These are phyloP conservation scores for Ganoderma leucocontextum DNA, from an alignment of 1,284 basidiomycete genomes.

Conservation along the genomic window DNA sequence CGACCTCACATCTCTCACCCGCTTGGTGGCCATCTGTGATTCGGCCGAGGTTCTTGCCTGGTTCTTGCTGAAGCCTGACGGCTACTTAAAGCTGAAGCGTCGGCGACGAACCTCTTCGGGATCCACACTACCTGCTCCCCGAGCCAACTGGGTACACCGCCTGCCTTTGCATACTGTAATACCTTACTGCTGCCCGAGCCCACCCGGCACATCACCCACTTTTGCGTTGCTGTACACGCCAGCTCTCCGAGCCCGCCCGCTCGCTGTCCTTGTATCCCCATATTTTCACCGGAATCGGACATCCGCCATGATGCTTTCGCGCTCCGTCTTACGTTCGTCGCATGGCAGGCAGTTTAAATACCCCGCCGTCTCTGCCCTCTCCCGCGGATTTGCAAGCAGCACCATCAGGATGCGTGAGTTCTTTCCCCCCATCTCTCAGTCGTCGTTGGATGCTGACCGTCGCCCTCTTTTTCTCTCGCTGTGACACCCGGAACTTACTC, in stretches of 20 bases:
- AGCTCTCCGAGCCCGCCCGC: not conserved
- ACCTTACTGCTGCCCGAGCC: no score
- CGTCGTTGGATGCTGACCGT: not conserved
- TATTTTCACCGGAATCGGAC: not conserved
- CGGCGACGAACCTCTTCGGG: not conserved
- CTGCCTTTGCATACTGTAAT: no score
- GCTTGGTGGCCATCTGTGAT: no score
- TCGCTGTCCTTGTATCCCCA: not conserved
- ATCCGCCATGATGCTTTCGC: constrained; percentile 26
- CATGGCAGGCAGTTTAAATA: constrained; percentile 23
- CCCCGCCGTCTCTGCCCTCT: constrained; percentile 9
- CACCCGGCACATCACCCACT: no score
- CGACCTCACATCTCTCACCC: no score
- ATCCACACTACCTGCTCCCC: not conserved
- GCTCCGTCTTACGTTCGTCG: constrained; percentile 27
- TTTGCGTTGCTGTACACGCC: not conserved
- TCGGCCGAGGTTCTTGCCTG: constrained; percentile 34
- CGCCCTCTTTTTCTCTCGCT: not conserved
- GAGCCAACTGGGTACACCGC: not conserved
- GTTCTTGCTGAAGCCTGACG: no score
- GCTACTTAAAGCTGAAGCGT: not conserved
- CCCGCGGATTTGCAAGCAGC: constrained; percentile 43
- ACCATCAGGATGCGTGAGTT: constrained; percentile 42
- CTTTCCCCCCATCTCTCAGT: not conserved
- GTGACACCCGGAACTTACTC: not conserved